Conservation (phyloP, 2,329 filamentous ascomycete genomes). For the Talaromyces amestolkiae region DNA sequence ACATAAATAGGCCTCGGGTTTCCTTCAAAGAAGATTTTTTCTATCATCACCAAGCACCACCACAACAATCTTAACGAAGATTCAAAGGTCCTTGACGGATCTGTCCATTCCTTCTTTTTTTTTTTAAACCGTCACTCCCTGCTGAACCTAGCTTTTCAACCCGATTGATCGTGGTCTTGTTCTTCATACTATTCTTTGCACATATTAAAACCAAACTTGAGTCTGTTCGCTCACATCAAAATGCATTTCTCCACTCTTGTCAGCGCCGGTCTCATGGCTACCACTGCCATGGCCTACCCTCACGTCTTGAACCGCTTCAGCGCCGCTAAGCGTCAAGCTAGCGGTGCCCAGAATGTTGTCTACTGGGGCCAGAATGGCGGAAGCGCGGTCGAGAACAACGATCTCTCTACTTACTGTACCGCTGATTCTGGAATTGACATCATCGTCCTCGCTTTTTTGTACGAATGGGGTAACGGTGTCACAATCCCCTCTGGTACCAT, state of each 20-base stretch:
- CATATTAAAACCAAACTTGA: not conserved
- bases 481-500: conserved; percentile 43
- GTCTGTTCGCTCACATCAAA: not conserved
- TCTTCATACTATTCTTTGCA: conserved; percentile 1
- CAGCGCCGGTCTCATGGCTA: conserved; percentile 13
- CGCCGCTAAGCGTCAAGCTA: conserved; percentile 2
- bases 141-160: not conserved
- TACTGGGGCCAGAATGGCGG: conserved; percentile 18
- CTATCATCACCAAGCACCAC: conserved; percentile 6
- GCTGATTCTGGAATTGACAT: conserved; percentile 42
- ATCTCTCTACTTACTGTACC: conserved; percentile 36
- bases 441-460: conserved; percentile 46
- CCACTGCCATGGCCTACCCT: conserved; percentile 15
- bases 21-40: not conserved
- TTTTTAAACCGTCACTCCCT: conserved; percentile 15
- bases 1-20: conserved; percentile 13
- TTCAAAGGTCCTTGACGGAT: conserved; percentile 19
- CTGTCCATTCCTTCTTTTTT: conserved; percentile 17
- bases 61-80: conserved; percentile 4
- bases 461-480: conserved; percentile 36
- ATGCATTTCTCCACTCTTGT: conserved; percentile 18
- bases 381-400: conserved; percentile 14
- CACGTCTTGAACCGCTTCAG: conserved; percentile 9
- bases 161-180: conserved; percentile 15
- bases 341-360: conserved; percentile 15